A percentile compares a stretch with the other conserved stretches of the same genome.
phyloP scores from a whole-genome alignment of 371 early-diverging fungal species.

The Mortierella sp. region DNA sequence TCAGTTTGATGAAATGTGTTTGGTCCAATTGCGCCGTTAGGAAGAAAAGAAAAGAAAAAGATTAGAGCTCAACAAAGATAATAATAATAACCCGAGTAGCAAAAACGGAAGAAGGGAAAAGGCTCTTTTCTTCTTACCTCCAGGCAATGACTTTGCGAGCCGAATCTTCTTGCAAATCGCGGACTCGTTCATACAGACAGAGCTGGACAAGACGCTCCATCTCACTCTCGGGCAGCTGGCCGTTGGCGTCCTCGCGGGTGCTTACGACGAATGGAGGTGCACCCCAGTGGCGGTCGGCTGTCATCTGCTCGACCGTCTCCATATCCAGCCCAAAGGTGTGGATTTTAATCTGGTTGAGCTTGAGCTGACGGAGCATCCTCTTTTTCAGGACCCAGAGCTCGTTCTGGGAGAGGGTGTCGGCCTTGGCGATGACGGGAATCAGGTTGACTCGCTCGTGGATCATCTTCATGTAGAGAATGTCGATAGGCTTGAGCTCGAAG shows the following conservation, averaged over 20 bases:
- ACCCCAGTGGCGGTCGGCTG: conserved; percentile 41
- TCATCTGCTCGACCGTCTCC: conserved; percentile 35
- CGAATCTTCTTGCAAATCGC: conserved; percentile 40
- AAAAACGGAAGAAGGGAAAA: background rate
- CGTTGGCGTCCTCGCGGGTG: conserved; percentile 20
- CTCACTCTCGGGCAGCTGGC: conserved; percentile 34
- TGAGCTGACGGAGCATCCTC: conserved; percentile 49
- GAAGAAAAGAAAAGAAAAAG: background rate
- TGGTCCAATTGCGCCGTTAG: background rate
- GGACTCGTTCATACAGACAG: conserved; percentile 36
- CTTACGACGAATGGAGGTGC: conserved; percentile 43
- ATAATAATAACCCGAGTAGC: background rate
- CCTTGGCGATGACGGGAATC: conserved; percentile 45
- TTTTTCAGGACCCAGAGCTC: conserved; percentile 49
- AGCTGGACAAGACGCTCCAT: conserved; percentile 31
- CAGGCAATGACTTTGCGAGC: conserved; percentile 45
- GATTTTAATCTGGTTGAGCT: conserved; percentile 44
- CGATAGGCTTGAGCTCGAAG: conserved; percentile 53
- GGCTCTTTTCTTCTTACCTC: conserved; percentile 26
- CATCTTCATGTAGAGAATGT: conserved; percentile 53
- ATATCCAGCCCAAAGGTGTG: conserved; percentile 44
- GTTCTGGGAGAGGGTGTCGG: conserved; percentile 40
- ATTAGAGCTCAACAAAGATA: background rate
- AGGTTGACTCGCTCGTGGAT: conserved; percentile 50
- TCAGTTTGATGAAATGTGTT: conserved; percentile 11